Conservation (phyloP, 352 stramenopile genomes). For the Globisporangium mamillatum region DNA sequence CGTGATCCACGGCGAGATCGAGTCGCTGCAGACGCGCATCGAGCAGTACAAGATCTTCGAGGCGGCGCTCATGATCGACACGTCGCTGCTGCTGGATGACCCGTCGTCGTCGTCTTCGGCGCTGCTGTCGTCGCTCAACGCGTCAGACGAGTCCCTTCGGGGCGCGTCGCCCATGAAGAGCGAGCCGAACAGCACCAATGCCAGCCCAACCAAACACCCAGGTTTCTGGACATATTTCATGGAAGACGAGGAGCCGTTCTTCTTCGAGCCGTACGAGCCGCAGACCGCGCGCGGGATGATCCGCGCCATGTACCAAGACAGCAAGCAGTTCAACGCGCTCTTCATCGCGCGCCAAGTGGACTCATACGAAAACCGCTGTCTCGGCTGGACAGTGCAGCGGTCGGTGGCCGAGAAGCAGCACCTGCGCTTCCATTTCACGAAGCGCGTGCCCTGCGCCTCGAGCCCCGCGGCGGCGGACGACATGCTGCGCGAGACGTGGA, state of each 20-base stretch:
- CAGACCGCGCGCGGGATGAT: constrained; percentile 26
- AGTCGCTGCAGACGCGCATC: constrained; percentile 22
- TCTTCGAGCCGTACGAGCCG: constrained; percentile 34
- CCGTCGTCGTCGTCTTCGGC: not conserved
- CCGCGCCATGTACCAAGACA: constrained; percentile 23
- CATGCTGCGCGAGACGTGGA: constrained; percentile 28
- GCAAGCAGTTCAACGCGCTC: constrained; percentile 24
- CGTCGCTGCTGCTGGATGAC: constrained; percentile 3
- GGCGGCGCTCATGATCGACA: constrained; percentile 27
- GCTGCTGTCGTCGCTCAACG: no score
- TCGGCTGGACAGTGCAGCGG: constrained; percentile 44
- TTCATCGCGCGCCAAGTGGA: constrained; percentile 22
- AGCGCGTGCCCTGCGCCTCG: constrained; percentile 24
- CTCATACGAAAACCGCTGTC: constrained; percentile 23
- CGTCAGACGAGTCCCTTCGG: constrained; percentile 1
- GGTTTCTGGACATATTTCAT: constrained; percentile 39
- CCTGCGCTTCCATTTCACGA: constrained; percentile 44
- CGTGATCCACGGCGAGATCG: constrained; percentile 29
- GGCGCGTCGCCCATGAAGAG: constrained; percentile 7
- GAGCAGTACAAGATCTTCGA: constrained; percentile 37
- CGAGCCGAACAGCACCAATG: not conserved
- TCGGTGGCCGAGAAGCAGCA: constrained; percentile 24
- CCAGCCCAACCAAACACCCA: constrained; percentile 15
- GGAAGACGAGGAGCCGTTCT: constrained; percentile 39
- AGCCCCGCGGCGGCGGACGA: constrained; percentile 21